phyloP scores from a whole-genome alignment of 768 basidiomycete species.

The Amanita rubescens region DNA sequence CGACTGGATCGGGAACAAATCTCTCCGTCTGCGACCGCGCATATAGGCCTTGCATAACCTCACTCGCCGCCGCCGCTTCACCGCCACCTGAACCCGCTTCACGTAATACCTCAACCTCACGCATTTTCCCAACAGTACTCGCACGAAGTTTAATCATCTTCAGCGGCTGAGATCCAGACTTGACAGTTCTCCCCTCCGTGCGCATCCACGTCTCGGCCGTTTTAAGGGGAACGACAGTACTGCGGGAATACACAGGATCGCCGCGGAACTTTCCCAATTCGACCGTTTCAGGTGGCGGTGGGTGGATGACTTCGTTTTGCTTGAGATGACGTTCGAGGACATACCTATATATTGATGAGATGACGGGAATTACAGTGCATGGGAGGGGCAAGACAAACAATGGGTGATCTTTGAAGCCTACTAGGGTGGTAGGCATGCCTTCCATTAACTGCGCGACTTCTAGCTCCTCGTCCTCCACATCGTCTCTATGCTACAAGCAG shows the following conservation, averaged over 20 bases:
- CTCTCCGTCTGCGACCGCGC: slow-evolving; percentile 76
- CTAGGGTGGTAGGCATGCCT: slow-evolving; percentile 87
- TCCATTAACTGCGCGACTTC: slow-evolving; percentile 69
- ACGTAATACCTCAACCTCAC: slow-evolving; percentile 49
- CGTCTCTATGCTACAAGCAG: slow-evolving; percentile 72
- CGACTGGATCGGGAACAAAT: slow-evolving; percentile 72
- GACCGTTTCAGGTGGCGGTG: slow-evolving; percentile 48
- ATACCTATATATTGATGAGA: slow-evolving; percentile 41
- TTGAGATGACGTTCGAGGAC: slow-evolving; percentile 82
- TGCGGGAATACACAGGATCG: slow-evolving; percentile 84
- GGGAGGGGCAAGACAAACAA: slow-evolving; percentile 42
- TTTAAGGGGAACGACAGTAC: slow-evolving; percentile 78
- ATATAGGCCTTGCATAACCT: slow-evolving; percentile 84
- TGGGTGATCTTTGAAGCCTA: slow-evolving; percentile 95
- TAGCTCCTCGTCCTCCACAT: slow-evolving; percentile 88
- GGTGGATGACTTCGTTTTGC: slow-evolving; percentile 79
- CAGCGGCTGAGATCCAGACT: slow-evolving; percentile 72
- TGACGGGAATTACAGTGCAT: not conserved
- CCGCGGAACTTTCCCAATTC: slow-evolving; percentile 90
- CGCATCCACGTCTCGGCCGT: slow-evolving; percentile 95
- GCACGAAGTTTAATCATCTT: slow-evolving; percentile 86
- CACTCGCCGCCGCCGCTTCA: slow-evolving; percentile 23
- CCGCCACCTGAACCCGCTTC: slow-evolving; percentile 28
- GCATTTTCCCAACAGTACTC: slow-evolving; percentile 67
- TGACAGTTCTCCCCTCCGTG: slow-evolving; percentile 62